Percentiles rank a stretch among this genome's conserved stretches.
Conservation (phyloP, 2,329 filamentous ascomycete genomes). For the Penicillium sp. region DNA sequence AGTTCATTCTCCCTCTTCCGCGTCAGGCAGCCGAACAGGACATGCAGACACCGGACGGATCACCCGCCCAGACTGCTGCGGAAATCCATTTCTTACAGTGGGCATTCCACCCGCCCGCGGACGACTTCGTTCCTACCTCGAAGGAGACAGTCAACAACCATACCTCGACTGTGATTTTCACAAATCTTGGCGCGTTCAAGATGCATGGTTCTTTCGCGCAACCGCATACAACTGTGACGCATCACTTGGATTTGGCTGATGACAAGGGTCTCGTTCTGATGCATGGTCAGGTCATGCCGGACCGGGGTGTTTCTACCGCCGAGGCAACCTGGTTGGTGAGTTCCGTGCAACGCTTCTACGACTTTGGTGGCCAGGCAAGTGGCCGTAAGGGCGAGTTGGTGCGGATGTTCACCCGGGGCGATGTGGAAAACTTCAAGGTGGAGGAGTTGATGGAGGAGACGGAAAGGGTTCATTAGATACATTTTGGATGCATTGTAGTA, state of each 20-base stretch:
- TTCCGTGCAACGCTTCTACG: constrained; percentile 93
- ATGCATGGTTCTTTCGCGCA: constrained; percentile 83
- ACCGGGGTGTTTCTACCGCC: constrained; percentile 73
- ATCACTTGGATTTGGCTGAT: constrained; percentile 78
- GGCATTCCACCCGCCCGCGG: constrained; percentile 74
- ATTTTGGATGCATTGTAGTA: background rate
- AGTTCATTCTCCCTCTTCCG: constrained; percentile 87
- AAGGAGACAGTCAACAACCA: constrained; percentile 53
- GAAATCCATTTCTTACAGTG: constrained; percentile 98
- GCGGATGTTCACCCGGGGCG: constrained; percentile 79
- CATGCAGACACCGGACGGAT: constrained; percentile 32
- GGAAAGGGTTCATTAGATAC: constrained; percentile 60
- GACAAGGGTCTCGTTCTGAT: constrained; percentile 81
- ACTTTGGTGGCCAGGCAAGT: constrained; percentile 58
- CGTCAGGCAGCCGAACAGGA: constrained; percentile 38
- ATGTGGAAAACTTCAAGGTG: constrained; percentile 73
- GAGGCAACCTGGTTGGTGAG: constrained; percentile 90
- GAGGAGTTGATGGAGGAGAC: constrained; percentile 86
- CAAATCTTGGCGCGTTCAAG: constrained; percentile 91
- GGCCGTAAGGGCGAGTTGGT: constrained; percentile 71
- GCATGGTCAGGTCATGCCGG: constrained; percentile 77
- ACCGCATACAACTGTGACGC: constrained; percentile 91
- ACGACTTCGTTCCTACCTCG: constrained; percentile 28
- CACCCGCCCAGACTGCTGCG: constrained; percentile 52
- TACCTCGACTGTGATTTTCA: constrained; percentile 83